phyloP scores from a whole-genome alignment of 2,329 filamentous ascomycete genomes.

The Zasmidium citrigriseum region DNA sequence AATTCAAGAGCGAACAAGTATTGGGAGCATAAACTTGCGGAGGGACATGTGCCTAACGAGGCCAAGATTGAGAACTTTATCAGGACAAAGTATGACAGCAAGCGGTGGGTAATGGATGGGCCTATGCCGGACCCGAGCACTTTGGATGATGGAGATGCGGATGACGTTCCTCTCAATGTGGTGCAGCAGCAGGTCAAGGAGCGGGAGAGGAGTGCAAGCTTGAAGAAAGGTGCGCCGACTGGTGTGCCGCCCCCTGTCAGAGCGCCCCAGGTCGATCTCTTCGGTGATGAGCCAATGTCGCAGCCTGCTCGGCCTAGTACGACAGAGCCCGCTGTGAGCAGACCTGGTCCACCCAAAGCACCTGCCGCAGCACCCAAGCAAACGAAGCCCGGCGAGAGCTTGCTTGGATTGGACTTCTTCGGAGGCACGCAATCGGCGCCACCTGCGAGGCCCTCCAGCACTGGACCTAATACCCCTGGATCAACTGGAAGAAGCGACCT shows the following conservation, averaged over 20 bases:
- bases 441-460: slow-evolving; percentile 77
- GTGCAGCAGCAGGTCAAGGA: slow-evolving; percentile 72
- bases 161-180: slow-evolving; percentile 71
- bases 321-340: slow-evolving; percentile 71
- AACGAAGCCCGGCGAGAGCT: slow-evolving; percentile 77
- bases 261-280: slow-evolving; percentile 68
- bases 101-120: slow-evolving; percentile 99
- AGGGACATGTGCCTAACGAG: slow-evolving; percentile 90
- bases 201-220: slow-evolving; percentile 31
- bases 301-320: slow-evolving; percentile 68
- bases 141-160: slow-evolving; percentile 69
- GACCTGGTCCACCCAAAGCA: slow-evolving; percentile 34
- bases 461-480: slow-evolving; percentile 57
- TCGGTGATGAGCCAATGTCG: slow-evolving; percentile 65
- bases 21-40: slow-evolving; percentile 92
- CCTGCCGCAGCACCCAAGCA: slow-evolving; percentile 47
- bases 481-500: slow-evolving; percentile 83
- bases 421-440: slow-evolving; percentile 69
- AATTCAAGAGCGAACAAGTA: slow-evolving; percentile 97
- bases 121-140: slow-evolving; percentile 89
- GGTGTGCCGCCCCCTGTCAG: slow-evolving; percentile 16
- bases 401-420: slow-evolving; percentile 91
- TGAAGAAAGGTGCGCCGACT: slow-evolving; percentile 40
- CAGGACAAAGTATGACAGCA: slow-evolving; percentile 96
- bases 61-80: slow-evolving; percentile 99